A percentile compares a stretch with the other conserved stretches of the same genome.
Conservation (phyloP, 768 basidiomycete genomes). For the Hortiboletus campestris region DNA sequence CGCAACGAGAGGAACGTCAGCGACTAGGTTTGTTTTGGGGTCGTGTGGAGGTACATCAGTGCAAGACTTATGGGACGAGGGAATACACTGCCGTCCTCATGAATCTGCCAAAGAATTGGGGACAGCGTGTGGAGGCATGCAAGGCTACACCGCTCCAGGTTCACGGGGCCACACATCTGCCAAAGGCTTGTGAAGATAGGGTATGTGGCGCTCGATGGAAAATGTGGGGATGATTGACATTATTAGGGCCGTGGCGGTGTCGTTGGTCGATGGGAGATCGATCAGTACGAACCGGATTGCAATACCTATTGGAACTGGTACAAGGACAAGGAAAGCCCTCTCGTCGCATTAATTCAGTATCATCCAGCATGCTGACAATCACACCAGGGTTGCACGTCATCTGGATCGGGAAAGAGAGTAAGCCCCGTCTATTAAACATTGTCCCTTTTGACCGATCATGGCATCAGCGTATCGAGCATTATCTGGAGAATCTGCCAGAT, state of each 20-base stretch:
- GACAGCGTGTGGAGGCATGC: slow-evolving; percentile 22
- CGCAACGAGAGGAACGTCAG: slow-evolving; percentile 15
- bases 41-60: slow-evolving; percentile 16
- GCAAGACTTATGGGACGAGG: slow-evolving; percentile 27
- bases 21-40: slow-evolving; percentile 25
- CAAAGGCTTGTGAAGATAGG: slow-evolving; percentile 22
- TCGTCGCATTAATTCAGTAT: background rate
- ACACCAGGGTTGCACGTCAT: slow-evolving; percentile 25
- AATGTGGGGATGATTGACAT: background rate
- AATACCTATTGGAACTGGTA: slow-evolving; percentile 23
- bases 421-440: background rate
- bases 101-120: slow-evolving; percentile 28
- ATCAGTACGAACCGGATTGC: slow-evolving; percentile 29
- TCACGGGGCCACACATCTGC: slow-evolving; percentile 19
- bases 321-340: slow-evolving; percentile 28
- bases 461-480: slow-evolving; percentile 30
- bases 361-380: background rate
- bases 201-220: slow-evolving; percentile 5
- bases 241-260: slow-evolving; percentile 14
- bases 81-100: slow-evolving; percentile 30
- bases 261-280: slow-evolving; percentile 28
- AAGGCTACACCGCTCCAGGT: slow-evolving; percentile 21
- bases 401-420: slow-evolving; percentile 26
- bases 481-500: slow-evolving; percentile 26
- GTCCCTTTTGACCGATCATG: background rate